Base-by-base conservation (phyloP, 352 stramenopile species). In the Pythium scleroteichum region DNA sequence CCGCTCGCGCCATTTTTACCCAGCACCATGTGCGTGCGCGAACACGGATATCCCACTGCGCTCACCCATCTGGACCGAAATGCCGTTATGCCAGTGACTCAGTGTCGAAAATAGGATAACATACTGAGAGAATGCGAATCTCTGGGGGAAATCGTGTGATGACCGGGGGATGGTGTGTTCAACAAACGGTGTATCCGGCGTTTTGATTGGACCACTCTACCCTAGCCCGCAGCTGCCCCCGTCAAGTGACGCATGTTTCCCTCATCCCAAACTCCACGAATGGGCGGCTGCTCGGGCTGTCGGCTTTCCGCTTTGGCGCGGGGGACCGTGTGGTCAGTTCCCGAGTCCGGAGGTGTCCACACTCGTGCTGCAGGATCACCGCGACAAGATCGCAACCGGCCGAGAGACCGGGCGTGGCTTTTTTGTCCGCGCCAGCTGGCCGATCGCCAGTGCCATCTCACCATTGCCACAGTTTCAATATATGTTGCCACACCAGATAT, bases 181-280 rank as follows among this genome's bases (percentile, higher is more conserved):
- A 17, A 50, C 16, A 24, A 10, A 7, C 13, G 5, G 42, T 17
- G 10, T 26, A 26, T 20, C 4, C 4, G 26, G 16, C 23, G 19
- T 26, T 26, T 29, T 26, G 19, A 50, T 59, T 59, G 52, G 52
- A 17, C 40, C 16, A 0, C 5, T 24, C 7, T 40, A 22, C 6
- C 53, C 44, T 61, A 53, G 3, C 41, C 41, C 53, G 42, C 53
- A 35, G 53, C 41, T 61, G 53, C 41, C 16, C 41, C 23, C 17
- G 20, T 46, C 53, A 61, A 61, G 33, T 61, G 41, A 47, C 53
- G 44, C 42, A 53, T 56, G 49, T 38, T 19, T 35, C n/a, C 26
- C 9, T n/a, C 17, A 23, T 56, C 20, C 32, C 13, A 59, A 20
- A 22, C 14, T 51, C 22, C 23, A 45, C 14, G 44, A 47, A 46